Conservation (phyloP, 345 rosid genomes). For the Corchorus capsularis region DNA sequence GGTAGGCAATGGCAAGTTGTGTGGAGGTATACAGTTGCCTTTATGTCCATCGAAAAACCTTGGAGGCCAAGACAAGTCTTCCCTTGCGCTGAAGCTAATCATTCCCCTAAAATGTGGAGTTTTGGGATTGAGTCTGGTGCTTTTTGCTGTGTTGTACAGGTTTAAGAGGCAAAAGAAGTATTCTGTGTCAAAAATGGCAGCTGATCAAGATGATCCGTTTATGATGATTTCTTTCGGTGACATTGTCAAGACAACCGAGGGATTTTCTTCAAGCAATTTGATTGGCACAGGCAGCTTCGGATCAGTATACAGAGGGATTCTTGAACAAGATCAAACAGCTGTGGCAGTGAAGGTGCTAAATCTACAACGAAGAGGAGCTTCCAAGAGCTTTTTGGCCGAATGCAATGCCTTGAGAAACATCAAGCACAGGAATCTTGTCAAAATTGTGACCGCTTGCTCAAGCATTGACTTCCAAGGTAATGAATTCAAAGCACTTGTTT, state of each 20-base stretch:
- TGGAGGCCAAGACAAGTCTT: not conserved
- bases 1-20: conserved; percentile 29
- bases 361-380: conserved; percentile 24
- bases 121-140: not conserved
- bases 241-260: conserved; percentile 13
- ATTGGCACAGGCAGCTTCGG: conserved; percentile 22
- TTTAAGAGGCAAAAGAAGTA: not conserved
- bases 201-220: not conserved
- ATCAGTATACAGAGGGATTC: conserved; percentile 18
- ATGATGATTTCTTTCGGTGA: not conserved
- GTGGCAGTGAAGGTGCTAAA: conserved; percentile 21
- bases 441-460: conserved; percentile 7
- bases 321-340: not conserved
- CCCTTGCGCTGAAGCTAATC: not conserved
- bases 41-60: not conserved
- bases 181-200: not conserved
- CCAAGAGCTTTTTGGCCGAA: conserved; percentile 21
- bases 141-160: not conserved
- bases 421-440: conserved; percentile 25
- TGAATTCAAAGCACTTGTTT: conserved; percentile 24
- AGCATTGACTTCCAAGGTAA: conserved; percentile 23
- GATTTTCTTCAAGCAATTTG: conserved; percentile 12
- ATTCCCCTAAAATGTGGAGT: not conserved
- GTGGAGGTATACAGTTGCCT: conserved; percentile 28
- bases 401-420: conserved; percentile 22